These are phyloP conservation scores for Homolaphlyctis polyrhiza DNA, from an alignment of 371 early-diverging fungal species.

Conservation along the genomic window DNA sequence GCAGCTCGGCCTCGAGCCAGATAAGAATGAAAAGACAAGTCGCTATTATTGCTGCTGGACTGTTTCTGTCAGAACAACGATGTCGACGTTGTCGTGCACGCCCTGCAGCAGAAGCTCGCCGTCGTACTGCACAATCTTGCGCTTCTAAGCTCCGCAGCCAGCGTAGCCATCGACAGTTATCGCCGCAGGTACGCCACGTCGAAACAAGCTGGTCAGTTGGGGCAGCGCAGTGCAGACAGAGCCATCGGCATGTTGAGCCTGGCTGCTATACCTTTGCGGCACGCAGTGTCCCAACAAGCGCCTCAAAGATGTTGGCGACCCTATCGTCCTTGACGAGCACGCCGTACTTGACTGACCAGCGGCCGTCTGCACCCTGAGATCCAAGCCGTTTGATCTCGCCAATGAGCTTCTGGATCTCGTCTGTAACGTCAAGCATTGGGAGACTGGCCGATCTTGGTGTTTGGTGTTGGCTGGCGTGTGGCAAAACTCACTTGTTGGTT, in stretches of 20 bases:
- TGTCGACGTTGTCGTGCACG: slow-evolving; percentile 1
- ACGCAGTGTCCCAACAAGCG: slow-evolving; percentile 32
- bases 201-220: too few relatives aligned
- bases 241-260: too few relatives aligned
- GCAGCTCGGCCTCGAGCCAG: too few relatives aligned
- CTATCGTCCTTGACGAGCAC: slow-evolving; percentile 31
- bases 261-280: slow-evolving; percentile 25
- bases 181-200: too few relatives aligned
- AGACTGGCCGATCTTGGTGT: too few relatives aligned
- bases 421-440: slow-evolving; percentile 20
- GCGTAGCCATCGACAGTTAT: too few relatives aligned
- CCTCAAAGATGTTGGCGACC: slow-evolving; percentile 36
- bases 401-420: slow-evolving; percentile 29
- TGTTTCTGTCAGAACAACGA: not conserved
- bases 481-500: too few relatives aligned
- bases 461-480: too few relatives aligned
- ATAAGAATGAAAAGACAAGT: too few relatives aligned
- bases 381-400: slow-evolving; percentile 30
- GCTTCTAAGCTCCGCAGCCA: too few relatives aligned
- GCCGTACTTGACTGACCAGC: slow-evolving; percentile 26
- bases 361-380: slow-evolving; percentile 8
- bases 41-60: not conserved
- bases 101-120: slow-evolving; percentile 3
- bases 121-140: not conserved
- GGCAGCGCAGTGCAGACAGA: too few relatives aligned